Evolutionary conservation across 192 early-diverging fungal species (phyloP).

Genomic region (Backusella macrospora): DNA sequence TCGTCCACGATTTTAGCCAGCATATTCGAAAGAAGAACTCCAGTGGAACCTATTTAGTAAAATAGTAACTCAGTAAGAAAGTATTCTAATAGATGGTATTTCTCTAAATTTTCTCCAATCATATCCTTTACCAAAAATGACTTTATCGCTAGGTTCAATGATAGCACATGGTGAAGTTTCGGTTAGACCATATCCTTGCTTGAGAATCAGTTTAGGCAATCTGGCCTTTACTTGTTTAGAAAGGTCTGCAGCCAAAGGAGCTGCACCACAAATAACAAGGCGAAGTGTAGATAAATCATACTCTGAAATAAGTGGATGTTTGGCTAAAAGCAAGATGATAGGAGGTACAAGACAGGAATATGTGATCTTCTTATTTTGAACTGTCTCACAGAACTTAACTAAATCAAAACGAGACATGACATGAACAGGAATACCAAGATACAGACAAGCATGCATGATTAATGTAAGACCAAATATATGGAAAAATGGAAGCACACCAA

Average conservation of each 20-base stretch:
- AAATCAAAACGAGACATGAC: slow-evolving; percentile 70
- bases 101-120: slow-evolving; percentile 74
- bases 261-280: slow-evolving; percentile 62
- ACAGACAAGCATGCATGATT: slow-evolving; percentile 34
- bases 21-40: slow-evolving; percentile 70
- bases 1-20: slow-evolving; percentile 76
- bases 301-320: slow-evolving; percentile 63
- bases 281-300: slow-evolving; percentile 63
- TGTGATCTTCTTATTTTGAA: slow-evolving; percentile 69
- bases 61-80: slow-evolving; percentile 28
- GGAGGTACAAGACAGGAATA: slow-evolving; percentile 83
- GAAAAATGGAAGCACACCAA: slow-evolving; percentile 36
- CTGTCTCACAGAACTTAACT: slow-evolving; percentile 63
- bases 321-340: slow-evolving; percentile 64
- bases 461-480: slow-evolving; percentile 21
- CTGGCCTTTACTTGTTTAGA: slow-evolving; percentile 34
- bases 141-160: slow-evolving; percentile 32
- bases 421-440: slow-evolving; percentile 43
- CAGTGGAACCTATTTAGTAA: slow-evolving; percentile 59
- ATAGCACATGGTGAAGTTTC: slow-evolving; percentile 62
- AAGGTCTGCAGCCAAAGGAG: slow-evolving; percentile 64
- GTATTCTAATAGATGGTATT: slow-evolving; percentile 60
- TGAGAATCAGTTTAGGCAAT: slow-evolving; percentile 37
- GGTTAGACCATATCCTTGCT: slow-evolving; percentile 76
- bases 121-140: slow-evolving; percentile 38